Evolutionary conservation across 306 rosid genomes (phyloP).

Genomic region (Dicorynia guianensis): DNA sequence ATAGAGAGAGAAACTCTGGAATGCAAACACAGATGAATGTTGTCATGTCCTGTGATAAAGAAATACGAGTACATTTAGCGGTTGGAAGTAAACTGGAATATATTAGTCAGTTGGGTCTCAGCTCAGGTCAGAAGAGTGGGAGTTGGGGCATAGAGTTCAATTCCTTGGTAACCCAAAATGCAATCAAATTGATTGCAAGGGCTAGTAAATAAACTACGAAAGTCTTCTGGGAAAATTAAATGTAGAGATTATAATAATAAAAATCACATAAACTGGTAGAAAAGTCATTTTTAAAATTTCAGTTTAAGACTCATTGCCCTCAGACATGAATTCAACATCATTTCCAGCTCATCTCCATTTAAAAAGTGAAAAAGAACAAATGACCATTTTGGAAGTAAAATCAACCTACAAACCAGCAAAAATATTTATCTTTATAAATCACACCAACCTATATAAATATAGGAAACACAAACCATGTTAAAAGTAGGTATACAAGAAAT

Average conservation of each 20-base stretch:
- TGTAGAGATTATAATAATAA: neutral
- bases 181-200: neutral
- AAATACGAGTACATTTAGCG: constrained; percentile 34
- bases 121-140: neutral
- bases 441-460: neutral
- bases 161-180: neutral
- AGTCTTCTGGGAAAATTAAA: neutral
- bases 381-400: no score
- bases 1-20: constrained; percentile 97
- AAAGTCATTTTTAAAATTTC: neutral
- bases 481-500: neutral
- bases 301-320: neutral
- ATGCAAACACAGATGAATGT: constrained; percentile 98
- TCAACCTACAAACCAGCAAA: neutral
- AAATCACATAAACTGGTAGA: neutral
- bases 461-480: neutral
- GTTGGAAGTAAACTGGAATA: constrained; percentile 20
- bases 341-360: neutral
- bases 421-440: neutral
- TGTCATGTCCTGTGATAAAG: constrained; percentile 84
- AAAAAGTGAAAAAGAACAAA: neutral
- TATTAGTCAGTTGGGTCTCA: neutral
- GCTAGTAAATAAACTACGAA: neutral
- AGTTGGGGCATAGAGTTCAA: neutral
- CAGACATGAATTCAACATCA: neutral